Evolutionary conservation across 1,284 basidiomycete species (phyloP).

Genomic region (Fomitopsis palustris): DNA sequence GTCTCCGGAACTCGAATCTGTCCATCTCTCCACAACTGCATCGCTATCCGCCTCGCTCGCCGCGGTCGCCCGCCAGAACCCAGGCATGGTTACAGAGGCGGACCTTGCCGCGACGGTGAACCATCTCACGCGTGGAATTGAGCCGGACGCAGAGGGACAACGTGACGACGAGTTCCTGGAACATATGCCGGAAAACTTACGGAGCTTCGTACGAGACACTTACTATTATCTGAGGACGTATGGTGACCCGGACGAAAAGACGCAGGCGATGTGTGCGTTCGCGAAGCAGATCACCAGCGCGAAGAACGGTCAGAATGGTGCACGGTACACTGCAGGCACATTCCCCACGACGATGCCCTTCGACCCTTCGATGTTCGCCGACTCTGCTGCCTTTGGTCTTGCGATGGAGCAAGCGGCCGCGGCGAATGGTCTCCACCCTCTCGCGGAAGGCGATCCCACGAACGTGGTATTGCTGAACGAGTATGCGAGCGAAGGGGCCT

Average conservation of each 20-base stretch:
- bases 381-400: conserved; percentile 45
- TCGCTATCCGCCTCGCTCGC: conserved; percentile 38
- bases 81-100: conserved; percentile 40
- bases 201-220: conserved; percentile 45
- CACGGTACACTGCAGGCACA: conserved; percentile 29
- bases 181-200: conserved; percentile 48
- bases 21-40: conserved; percentile 45
- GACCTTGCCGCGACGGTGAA: conserved; percentile 52
- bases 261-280: conserved; percentile 61
- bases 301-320: conserved; percentile 26
- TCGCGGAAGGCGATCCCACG: conserved; percentile 29
- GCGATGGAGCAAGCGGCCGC: conserved; percentile 52
- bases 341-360: conserved; percentile 36
- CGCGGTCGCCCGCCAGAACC: conserved; percentile 27
- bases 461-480: conserved; percentile 42
- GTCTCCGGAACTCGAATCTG: conserved; percentile 45
- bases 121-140: conserved; percentile 55
- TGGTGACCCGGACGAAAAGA: conserved; percentile 37
- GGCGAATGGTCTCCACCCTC: conserved; percentile 34
- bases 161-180: conserved; percentile 50
- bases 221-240: conserved; percentile 28
- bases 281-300: conserved; percentile 56
- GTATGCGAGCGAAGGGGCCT: conserved; percentile 44
- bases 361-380: conserved; percentile 53
- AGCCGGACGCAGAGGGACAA: conserved; percentile 37